phyloP scores from a whole-genome alignment of 371 early-diverging fungal species.

The Chytridium lagenaria region DNA sequence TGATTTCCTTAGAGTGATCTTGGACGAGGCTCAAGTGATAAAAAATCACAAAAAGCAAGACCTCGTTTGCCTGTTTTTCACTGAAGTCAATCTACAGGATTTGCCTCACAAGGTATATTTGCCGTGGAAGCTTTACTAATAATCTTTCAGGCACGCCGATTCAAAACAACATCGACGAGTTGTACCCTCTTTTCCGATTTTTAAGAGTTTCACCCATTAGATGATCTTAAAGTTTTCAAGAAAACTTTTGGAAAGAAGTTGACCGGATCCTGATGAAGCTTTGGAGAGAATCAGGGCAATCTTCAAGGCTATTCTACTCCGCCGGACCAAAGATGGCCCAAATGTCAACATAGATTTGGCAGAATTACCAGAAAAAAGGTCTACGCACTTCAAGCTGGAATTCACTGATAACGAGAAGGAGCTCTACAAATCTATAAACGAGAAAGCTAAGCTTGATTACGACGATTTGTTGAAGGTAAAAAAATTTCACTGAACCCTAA shows the following conservation, averaged over 20 bases:
- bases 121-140: not conserved
- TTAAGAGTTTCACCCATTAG: conserved; percentile 58
- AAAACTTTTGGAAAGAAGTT: not conserved
- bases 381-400: not conserved
- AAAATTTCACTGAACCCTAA: conserved; percentile 33
- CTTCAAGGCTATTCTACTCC: conserved; percentile 64
- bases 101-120: conserved; percentile 74
- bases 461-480: conserved; percentile 8
- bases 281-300: conserved; percentile 64
- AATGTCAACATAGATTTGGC: not conserved
- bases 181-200: conserved; percentile 66
- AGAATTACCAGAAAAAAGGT: conserved; percentile 13
- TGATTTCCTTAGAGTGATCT: conserved; percentile 20
- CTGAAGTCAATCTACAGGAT: conserved; percentile 31
- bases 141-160: conserved; percentile 44
- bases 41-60: conserved; percentile 44
- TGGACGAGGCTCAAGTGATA: conserved; percentile 53
- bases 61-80: conserved; percentile 27
- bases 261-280: conserved; percentile 30
- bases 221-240: conserved; percentile 16
- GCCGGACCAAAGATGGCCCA: conserved; percentile 63
- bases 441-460: not conserved
- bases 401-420: conserved; percentile 3
- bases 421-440: conserved; percentile 11
- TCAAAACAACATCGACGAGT: conserved; percentile 83